Base-by-base conservation (phyloP, 2,329 filamentous ascomycete species). In the Apiospora rasikravindrae region DNA sequence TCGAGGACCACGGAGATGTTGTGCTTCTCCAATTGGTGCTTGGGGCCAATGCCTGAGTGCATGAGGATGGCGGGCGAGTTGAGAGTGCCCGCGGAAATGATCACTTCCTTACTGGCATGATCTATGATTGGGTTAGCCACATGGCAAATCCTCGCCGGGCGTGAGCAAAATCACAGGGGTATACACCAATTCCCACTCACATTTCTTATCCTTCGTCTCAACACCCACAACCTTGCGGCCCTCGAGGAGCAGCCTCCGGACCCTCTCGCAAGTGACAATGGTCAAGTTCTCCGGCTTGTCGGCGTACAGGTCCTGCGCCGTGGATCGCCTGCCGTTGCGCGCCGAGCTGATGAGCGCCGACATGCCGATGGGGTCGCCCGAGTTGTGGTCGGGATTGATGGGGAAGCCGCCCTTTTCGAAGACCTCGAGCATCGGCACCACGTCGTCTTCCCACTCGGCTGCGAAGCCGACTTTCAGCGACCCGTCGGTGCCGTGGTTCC, bases 361-460 rank as follows among this genome's bases (percentile, higher is more conserved):
- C 80, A 91, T 85, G 4, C 90, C 90, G 42, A 90, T 81, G 0
- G 88, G 88, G 75, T 91, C 84, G 0, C 89, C 89, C 10, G 85
- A 87, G 73, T 91, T 91, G 51, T 88, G 83, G 74, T 91, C 89
- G 0, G 82, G 82, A 73, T 90, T 90, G 24, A 85, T 74, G 0
- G 83, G 80, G 47, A 86, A 82, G 0, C 88, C 88, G 33, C 83
- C 82, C 49, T 87, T 77, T 72, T 87, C 82, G 53, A 88, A 87
- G 8, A 84, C 78, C 72, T 88, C 84, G 57, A 88, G 77, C 44
- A 87, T 75, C 0, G 81, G 80, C 7, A 81, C 77, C 2, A 89
- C 73, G 70, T 88, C 86, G 26, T 79, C 80, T 77, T 90, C 87
- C 82, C 84, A 88, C 72, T 86, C 82, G 1, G 77, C 74, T 2